Evolutionary conservation across 352 stramenopile genomes (phyloP), one percentile per base, ranked within the genome.

Genomic region (Globisporangium camurandrum): DNA sequence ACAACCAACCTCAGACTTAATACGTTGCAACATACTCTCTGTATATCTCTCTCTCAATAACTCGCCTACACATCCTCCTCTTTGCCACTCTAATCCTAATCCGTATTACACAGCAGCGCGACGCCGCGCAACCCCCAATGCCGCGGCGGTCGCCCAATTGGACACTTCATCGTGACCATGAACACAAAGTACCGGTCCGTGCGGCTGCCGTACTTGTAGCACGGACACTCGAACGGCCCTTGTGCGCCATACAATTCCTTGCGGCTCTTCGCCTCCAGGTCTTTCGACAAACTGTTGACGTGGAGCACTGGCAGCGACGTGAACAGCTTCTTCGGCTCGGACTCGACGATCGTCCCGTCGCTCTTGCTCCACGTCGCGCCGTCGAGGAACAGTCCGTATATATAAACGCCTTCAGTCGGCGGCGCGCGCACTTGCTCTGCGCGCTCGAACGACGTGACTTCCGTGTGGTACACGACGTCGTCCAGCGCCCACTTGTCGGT

Each of bases 141-240:
- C 28, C 87, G 84, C 16, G 93, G 88, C 31, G 78, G 81, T 42
- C 97, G 73, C 19, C 94, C 95, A 16, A 74, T 68, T 30, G 80
- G 78, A 66, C 83, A 94, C 60, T 91, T 90, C 78, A 94, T 91
- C 24, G 78, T 94, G 41, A 98, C 92, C 71, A 95, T 97, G 51
- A 98, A 98, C 56, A 99, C 93, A 55, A 98, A 97, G 68, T 98
- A 97, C 17, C 88, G 82, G 56, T 98, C 96, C 33, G 89, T 98
- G 22, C 96, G 83, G 22, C 56, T 87, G 17, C 86, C 76, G 68
- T 99, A 99, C 79, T 98, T 98, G 86, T 99, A 99, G 51, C 96
- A 91, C 28, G 96, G 92, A 62, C 88, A 97, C 64, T 98, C 89
- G 59, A 98, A 99, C 1, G 93, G 87, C 1, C 93, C 93, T 3